A percentile compares a stretch with the other conserved stretches of the same genome.
Conservation (phyloP, 106 monocot genomes). For the Acorus gramineus region DNA sequence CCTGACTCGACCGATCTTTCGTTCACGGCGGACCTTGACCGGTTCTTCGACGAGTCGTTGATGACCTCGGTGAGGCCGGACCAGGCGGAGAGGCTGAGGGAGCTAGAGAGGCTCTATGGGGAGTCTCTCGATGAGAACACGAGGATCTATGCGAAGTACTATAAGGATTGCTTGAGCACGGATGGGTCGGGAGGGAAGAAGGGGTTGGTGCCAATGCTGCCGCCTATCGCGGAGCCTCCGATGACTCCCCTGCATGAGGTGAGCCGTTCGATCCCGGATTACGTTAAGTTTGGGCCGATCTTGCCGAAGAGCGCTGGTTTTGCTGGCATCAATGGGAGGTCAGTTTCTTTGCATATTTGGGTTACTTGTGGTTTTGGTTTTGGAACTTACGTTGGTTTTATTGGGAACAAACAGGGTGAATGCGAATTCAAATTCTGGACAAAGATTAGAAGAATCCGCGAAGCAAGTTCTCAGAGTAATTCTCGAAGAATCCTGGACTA, state of each 20-base stretch:
- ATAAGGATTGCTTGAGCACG: constrained; percentile 21
- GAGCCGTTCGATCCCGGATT: constrained; percentile 37
- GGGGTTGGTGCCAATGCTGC: constrained; percentile 16
- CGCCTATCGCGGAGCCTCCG: constrained; percentile 39
- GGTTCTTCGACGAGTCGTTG: constrained; percentile 33
- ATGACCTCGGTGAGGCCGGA: constrained; percentile 27
- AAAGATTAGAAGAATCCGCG: constrained; percentile 3
- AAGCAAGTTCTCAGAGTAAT: constrained; percentile 20
- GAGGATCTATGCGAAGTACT: constrained; percentile 35
- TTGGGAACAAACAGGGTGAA: constrained; percentile 12
- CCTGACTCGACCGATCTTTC: constrained; percentile 35
- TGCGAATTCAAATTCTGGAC: constrained; percentile 9
- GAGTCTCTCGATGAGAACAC: constrained; percentile 32
- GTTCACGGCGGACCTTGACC: constrained; percentile 7
- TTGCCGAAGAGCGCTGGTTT: constrained; percentile 44
- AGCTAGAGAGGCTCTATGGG: constrained; percentile 29
- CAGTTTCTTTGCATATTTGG: not conserved
- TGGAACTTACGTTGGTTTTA: not conserved
- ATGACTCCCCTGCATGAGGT: constrained; percentile 26
- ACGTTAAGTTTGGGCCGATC: constrained; percentile 45
- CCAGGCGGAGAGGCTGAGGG: constrained; percentile 28
- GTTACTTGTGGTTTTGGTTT: not conserved
- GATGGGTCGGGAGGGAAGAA: constrained; percentile 3
- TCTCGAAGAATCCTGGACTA: too few relatives aligned
- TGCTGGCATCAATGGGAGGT: constrained; percentile 4